phyloP scores from a whole-genome alignment of 108 stramenopile species.

The Pseudonitzschia delicatissima region DNA sequence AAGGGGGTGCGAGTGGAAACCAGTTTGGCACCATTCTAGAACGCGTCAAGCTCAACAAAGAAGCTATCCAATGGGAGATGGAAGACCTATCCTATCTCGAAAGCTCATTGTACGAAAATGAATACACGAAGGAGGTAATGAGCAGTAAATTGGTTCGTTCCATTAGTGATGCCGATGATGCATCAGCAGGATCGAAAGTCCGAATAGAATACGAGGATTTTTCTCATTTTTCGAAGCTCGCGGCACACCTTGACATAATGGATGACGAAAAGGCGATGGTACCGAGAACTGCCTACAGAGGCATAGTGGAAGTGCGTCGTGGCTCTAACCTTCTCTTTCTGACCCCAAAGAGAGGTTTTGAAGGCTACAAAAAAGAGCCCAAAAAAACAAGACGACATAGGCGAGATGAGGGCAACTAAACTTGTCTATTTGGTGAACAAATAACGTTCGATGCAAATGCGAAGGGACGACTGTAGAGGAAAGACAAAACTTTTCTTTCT shows the following conservation, averaged over 20 bases:
- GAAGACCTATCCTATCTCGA: constrained; percentile 68
- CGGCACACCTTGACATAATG: constrained; percentile 72
- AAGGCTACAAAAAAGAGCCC: neutral
- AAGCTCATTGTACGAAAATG: constrained; percentile 34
- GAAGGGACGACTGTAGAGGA: too few relatives aligned
- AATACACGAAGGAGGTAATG: constrained; percentile 46
- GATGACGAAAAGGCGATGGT: constrained; percentile 88
- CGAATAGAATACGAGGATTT: constrained; percentile 52
- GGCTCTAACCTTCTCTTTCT: constrained; percentile 45
- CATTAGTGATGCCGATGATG: constrained; percentile 37
- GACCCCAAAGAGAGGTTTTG: constrained; percentile 16
- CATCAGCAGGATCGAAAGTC: constrained; percentile 35
- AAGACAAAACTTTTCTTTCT: too few relatives aligned
- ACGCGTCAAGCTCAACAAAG: constrained; percentile 55
- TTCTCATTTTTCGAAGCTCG: constrained; percentile 43
- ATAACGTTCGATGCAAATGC: too few relatives aligned
- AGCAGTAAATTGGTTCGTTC: constrained; percentile 35
- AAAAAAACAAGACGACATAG: too few relatives aligned
- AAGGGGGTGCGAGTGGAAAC: constrained; percentile 60
- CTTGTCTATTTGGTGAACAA: too few relatives aligned
- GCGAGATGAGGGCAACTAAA: too few relatives aligned
- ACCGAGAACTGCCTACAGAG: constrained; percentile 89
- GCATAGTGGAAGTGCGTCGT: constrained; percentile 75
- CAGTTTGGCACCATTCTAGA: constrained; percentile 48
- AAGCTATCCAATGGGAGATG: constrained; percentile 57